Base-by-base conservation (phyloP, 148 eudicot species). In the Rhododendron simsii region DNA sequence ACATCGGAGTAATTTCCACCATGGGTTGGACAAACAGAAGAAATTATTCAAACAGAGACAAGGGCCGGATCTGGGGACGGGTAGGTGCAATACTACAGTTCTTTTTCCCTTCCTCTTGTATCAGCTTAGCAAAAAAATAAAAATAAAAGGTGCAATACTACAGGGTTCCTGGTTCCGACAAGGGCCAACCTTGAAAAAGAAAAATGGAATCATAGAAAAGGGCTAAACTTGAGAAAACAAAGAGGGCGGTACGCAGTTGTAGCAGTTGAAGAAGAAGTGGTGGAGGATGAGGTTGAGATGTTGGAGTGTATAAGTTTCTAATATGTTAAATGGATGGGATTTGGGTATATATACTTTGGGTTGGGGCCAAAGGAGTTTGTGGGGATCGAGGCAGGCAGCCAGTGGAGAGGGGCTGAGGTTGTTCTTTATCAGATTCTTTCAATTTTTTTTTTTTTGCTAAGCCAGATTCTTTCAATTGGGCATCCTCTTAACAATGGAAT, bases 401-500 rank as follows among this genome's bases (percentile, higher is more conserved):
- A 33, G 33, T 33, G 33, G 33, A 33, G 33, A 33, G 33, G 33
- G 33, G 33, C 71, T 59, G 59, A 69, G 50, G 86, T 41, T 28
- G 86, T 76, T 30, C 85, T 78, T 69, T 76, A 67, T 47, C 21
- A 21, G 47, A 45, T 45, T 45, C 47, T 45, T 71, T 45, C 67
- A 74, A 85, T 37, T 37, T 37, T 37, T 1, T 33, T n/a, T n/a
- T n/a, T 37, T 37, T 37, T 37, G 39, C 0, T 37, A 37, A 37
- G 39, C 39, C 21, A 21, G 47, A 45, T 45, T 45, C 47, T 45
- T 71, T 57, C 67, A 74, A 85, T 45, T 84, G 80, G 81, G 50
- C 59, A 47, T 23, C 61, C 81, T 57, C 18, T 16, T 6, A 63
- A 9, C 47, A 44, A 86, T 78, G 87, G 89, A 85, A 88, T 84